Evolutionary conservation across 768 basidiomycete species (phyloP).

Genomic region (Boletus tomentosulus): DNA sequence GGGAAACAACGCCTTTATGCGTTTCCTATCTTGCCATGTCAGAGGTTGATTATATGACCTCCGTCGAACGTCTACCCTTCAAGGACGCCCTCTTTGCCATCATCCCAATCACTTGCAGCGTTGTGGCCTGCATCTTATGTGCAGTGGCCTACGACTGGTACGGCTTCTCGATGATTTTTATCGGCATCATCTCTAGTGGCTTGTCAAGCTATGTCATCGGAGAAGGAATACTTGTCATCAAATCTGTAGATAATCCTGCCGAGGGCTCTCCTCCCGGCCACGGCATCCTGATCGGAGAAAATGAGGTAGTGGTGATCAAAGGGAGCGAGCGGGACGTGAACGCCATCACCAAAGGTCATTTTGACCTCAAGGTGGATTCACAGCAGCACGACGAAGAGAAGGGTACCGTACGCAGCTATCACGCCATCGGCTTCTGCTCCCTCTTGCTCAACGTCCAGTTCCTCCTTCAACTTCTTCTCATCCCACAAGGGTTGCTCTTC

Average conservation of each 20-base stretch:
- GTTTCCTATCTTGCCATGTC: conserved; percentile 23
- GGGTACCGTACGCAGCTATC: not conserved
- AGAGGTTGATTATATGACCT: not conserved
- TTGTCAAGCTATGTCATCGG: conserved; percentile 24
- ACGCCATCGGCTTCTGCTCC: conserved; percentile 23
- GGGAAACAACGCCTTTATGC: conserved; percentile 5
- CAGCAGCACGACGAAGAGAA: not conserved
- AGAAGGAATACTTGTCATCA: conserved; percentile 19
- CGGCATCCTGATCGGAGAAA: conserved; percentile 20
- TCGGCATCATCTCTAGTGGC: conserved; percentile 33
- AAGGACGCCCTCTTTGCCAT: conserved; percentile 8
- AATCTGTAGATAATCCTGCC: conserved; percentile 8
- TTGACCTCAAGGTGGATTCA: conserved; percentile 15
- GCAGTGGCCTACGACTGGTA: conserved; percentile 27
- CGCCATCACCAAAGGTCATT: conserved; percentile 27
- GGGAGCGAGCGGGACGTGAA: conserved; percentile 28
- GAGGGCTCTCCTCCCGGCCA: conserved; percentile 25
- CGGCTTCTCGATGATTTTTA: conserved; percentile 29
- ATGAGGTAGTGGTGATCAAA: conserved; percentile 24
- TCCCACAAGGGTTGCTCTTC: conserved; percentile 31
- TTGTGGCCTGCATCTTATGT: conserved; percentile 22
- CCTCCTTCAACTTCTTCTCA: conserved; percentile 31
- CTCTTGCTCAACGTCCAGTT: conserved; percentile 30
- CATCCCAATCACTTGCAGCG: conserved; percentile 25
- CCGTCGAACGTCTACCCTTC: not conserved